Evolutionary conservation across 257 asterid species (phyloP), one percentile per base, ranked within the genome.

Genomic region (Thymus mandschuricus): DNA sequence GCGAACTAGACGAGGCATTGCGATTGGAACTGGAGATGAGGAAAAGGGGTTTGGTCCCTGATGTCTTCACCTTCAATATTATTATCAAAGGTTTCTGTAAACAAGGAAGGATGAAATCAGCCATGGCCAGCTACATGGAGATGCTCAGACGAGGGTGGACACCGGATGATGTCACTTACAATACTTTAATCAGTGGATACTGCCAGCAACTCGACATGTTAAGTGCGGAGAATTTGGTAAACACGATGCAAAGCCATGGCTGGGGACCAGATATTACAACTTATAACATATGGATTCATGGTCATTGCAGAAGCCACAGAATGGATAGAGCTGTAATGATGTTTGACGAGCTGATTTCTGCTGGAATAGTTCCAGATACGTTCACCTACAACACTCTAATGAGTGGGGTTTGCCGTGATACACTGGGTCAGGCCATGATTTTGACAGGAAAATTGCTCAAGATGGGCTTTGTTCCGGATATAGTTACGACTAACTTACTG

Each of bases 371-470:
- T 82, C 98, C 96, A 48, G 84, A 94, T 77, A 84, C 88, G 5
- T 89, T 86, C 73, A 94, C 98, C n/a, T 94, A 87, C 83, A 94
- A 94, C 71, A 91, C 92, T 73, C 78, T 91, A 79, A 57, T 94
- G 85, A 87, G 64, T 64, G 92, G 89, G 49, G 76, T 84, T 46
- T 89, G 98, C 74, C 84, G 80, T 74, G 96, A 89, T 78, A 84
- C 89, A 75, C 81, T 91, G 72, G 97, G 85, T 35, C 89, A 90
- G 50, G 96, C 98, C 5, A 87, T 86, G 96, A 82, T 94, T 76
- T 77, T 91, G 87, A 80, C 96, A 0, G 98, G 87, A 30, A 94
- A 84, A 75, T 80, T 94, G 84, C 95, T 91, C 48, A 94, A 91
- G 86, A 83, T 87, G 88, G 96, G 92, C 6, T 94, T 89, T 83